Evolutionary conservation across 257 asterid species (phyloP), one percentile per base, ranked within the genome.

Genomic region (Oldenlandia corymbosa): DNA sequence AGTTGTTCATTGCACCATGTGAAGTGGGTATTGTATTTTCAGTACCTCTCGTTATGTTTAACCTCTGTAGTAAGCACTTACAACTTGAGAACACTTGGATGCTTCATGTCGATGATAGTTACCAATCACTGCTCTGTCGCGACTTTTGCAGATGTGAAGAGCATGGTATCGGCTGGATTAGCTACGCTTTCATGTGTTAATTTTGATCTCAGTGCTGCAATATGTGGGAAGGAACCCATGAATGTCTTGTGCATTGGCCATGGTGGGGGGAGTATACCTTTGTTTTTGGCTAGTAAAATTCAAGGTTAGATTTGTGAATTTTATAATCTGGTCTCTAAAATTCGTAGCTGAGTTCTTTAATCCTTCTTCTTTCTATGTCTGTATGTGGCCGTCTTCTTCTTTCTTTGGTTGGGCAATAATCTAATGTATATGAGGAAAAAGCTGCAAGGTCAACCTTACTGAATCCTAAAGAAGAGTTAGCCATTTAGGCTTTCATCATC

Each of bases 181-280:
- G 68, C 85, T 3, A 81, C 93, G 49, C 58, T 91, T 28, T 54
- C 86, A 39, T 75, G 85, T 34, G 73, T 85, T 69, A 78, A 78
- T 69, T 76, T 58, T 57, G 85, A 82, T 64, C 75, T 91, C 49
- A 77, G 59, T 75, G 76, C 78, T 66, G 88, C 96, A 65, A 32
- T 85, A 51, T 67, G 56, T 68, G 96, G 89, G 77, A 78, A 75
- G 72, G 83, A 78, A 70, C 68, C 27, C 32, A 73, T 85, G 85
- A 85, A 81, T 27, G 65, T 88, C 68, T 80, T 90, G 66, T 88
- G 97, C 81, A 81, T 90, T 23, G 97, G 97, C 16, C 97, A 90
- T 71, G 97, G 97, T 37, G 97, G 97, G 71, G 97, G 97, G 72
- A 88, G 97, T 84, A 73, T 90, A 55, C 97, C 97, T 13, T 71